These are phyloP conservation scores for Penicillium concentricum DNA, from an alignment of 2,329 filamentous ascomycete genomes.

Conservation along the genomic window DNA sequence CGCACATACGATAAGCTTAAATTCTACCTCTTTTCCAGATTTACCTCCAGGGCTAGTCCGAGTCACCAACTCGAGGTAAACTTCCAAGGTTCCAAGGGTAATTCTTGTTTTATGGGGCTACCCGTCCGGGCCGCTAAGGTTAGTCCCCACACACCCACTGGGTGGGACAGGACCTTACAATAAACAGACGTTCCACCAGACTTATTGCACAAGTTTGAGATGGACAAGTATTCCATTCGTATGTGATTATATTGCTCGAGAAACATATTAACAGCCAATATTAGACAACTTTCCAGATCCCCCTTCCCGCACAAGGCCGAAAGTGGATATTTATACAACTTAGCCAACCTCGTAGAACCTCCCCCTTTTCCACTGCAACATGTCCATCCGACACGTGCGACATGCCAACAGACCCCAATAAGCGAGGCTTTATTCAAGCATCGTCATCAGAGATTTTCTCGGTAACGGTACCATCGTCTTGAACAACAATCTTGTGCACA, in stretches of 20 bases:
- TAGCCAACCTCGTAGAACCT: not conserved
- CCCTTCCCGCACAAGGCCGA: not conserved
- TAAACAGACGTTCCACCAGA: not conserved
- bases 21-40: too few relatives aligned
- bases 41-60: too few relatives aligned
- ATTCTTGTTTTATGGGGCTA: not conserved
- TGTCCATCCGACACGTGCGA: too few relatives aligned
- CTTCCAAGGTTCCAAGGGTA: too few relatives aligned
- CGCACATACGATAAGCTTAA: too few relatives aligned
- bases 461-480: constrained; percentile 47
- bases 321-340: not conserved
- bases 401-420: not conserved
- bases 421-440: constrained; percentile 3
- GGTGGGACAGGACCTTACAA: too few relatives aligned
- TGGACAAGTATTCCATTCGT: not conserved
- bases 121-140: not conserved
- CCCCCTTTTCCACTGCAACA: not conserved
- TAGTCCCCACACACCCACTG: not conserved
- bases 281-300: not conserved
- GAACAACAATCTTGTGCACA: constrained; percentile 50
- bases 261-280: not conserved
- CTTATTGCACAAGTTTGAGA: not conserved
- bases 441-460: constrained; percentile 44
- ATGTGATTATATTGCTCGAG: not conserved
- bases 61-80: too few relatives aligned